A percentile compares a stretch with the other conserved stretches of the same genome.
phyloP scores from a whole-genome alignment of 768 basidiomycete genomes.

The Mycena indigotica region DNA sequence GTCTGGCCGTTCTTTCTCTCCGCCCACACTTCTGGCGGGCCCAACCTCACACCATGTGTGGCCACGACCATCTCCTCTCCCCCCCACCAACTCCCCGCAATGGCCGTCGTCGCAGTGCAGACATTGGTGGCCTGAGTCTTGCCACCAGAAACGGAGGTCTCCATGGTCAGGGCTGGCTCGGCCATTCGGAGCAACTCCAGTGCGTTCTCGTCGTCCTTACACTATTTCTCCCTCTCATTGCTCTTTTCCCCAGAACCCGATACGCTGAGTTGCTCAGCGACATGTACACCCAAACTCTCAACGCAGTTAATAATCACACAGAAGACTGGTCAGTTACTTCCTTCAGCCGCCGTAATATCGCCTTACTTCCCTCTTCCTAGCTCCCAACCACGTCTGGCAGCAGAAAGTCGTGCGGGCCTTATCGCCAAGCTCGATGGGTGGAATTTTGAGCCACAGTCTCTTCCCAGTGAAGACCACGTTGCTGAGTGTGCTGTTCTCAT shows the following conservation, averaged over 20 bases:
- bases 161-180: slow-evolving; percentile 69
- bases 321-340: slow-evolving; percentile 41
- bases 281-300: slow-evolving; percentile 80
- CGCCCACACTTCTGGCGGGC: not conserved
- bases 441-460: slow-evolving; percentile 87
- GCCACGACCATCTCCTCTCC: slow-evolving; percentile 16
- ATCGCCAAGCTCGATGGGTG: slow-evolving; percentile 74
- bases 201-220: slow-evolving; percentile 35
- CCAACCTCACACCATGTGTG: slow-evolving; percentile 18
- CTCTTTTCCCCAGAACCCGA: slow-evolving; percentile 42
- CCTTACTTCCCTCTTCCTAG: not conserved
- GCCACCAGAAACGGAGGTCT: slow-evolving; percentile 64
- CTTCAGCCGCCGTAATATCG: slow-evolving; percentile 1
- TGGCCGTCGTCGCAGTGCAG: slow-evolving; percentile 73
- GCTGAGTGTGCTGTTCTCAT: slow-evolving; percentile 79
- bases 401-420: slow-evolving; percentile 58
- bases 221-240: not conserved
- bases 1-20: not conserved
- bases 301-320: slow-evolving; percentile 64
- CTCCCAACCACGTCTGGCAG: slow-evolving; percentile 46
- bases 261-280: slow-evolving; percentile 84
- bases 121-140: slow-evolving; percentile 85
- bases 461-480: slow-evolving; percentile 75
- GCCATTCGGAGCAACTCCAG: slow-evolving; percentile 51
- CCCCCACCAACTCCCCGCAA: slow-evolving; percentile 13